Evolutionary conservation across 371 early-diverging fungal genomes (phyloP), one percentile per base, ranked within the genome.

Genomic region (Mucor velutinosus): DNA sequence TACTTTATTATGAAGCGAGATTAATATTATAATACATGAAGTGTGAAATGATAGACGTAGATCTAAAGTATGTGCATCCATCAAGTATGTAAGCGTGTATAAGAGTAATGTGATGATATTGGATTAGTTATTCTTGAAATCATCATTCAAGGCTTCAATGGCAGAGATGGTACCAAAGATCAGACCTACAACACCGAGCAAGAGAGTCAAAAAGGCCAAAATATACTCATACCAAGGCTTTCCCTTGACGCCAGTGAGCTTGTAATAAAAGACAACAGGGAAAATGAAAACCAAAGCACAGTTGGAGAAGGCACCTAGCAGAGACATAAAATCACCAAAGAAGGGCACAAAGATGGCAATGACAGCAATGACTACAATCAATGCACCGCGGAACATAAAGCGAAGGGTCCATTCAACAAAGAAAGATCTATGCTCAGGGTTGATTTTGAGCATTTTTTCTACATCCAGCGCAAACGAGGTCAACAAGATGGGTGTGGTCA

Each of bases 401-500:
- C 88, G 85, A 19, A 86, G 74, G 0, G 62, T 11, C 65, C 77
- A 80, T 57, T 86, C 84, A 21, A 76, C 53, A 35, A 58, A 33
- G 23, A 69, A 60, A 3, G 74, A 71, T 11, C 65, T 74, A 33
- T 83, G 69, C 33, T 68, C 73, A n/a, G 76, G 55, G 1, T 73
- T 66, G 32, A 83, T 80, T 4, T 62, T 58, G 62, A 89, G 61
- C 47, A 86, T 80, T 15, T 81, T 74, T 69, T 92, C 93, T 21
- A 89, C 76, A 69, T 93, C 91, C 21, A 90, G 70, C 33, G 93
- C 87, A 64, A 96, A 91, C 1, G 94, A 88, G 0, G 94, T 94
- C 69, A 95, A 73, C 60, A 94, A 78, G 25, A 95, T 85, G 7
- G 95, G 96, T 41, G 91, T 87, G 21, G 95, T 94, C 29, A 94